Conservation (phyloP, 805 yeast species). For the Ogataea wickerhamii region DNA sequence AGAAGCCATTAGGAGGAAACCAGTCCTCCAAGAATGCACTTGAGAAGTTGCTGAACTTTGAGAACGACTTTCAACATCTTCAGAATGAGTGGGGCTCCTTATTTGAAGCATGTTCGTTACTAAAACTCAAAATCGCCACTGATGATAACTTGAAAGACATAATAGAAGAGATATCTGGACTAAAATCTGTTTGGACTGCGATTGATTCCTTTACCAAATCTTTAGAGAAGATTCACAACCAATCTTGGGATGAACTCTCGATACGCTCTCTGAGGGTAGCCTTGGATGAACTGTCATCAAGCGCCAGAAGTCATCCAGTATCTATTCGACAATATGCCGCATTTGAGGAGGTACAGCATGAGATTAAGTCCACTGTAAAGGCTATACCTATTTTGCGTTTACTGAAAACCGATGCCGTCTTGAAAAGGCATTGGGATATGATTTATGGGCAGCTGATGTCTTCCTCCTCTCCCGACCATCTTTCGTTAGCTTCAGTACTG, state of each 20-base stretch:
- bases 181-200: constrained; percentile 61
- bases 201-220: constrained; percentile 49
- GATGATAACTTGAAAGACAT: constrained; percentile 31
- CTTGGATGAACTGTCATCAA: constrained; percentile 48
- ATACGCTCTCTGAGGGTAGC: constrained; percentile 42
- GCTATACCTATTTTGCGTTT: constrained; percentile 38
- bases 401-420: constrained; percentile 54
- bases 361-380: constrained; percentile 39
- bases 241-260: constrained; percentile 48
- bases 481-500: constrained; percentile 62
- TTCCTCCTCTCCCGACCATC: constrained; percentile 15
- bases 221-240: constrained; percentile 39
- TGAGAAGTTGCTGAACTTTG: constrained; percentile 29
- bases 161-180: constrained; percentile 50
- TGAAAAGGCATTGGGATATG: constrained; percentile 63
- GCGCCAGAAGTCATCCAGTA: constrained; percentile 51
- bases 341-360: constrained; percentile 52
- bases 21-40: constrained; percentile 45
- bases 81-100: constrained; percentile 20
- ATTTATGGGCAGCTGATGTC: constrained; percentile 35
- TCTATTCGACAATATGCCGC: constrained; percentile 66
- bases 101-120: constrained; percentile 32
- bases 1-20: constrained; percentile 44
- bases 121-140: constrained; percentile 32
- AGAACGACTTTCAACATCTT: constrained; percentile 11